Conservation (phyloP, 106 monocot species). For the Apostasia shenzhenica region DNA sequence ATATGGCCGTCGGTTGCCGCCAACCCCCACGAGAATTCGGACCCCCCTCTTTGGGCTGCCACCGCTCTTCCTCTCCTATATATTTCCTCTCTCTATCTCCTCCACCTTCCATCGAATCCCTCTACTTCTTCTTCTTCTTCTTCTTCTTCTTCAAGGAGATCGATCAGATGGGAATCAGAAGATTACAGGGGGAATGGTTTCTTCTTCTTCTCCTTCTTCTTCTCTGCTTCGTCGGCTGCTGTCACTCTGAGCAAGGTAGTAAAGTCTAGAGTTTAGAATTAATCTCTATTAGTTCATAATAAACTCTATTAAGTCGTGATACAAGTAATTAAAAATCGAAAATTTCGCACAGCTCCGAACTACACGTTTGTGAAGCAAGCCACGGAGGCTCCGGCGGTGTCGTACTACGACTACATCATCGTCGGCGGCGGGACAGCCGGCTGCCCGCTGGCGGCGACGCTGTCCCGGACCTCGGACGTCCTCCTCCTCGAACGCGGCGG, state of each 20-base stretch:
- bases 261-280: too few relatives aligned
- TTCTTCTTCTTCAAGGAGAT: background rate
- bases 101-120: too few relatives aligned
- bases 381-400: background rate
- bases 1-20: too few relatives aligned
- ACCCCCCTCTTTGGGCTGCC: background rate
- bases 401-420: conserved; percentile 23
- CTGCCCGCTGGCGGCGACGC: conserved; percentile 21
- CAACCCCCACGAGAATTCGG: too few relatives aligned
- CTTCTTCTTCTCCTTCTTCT: conserved; percentile 2
- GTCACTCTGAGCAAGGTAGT: conserved; percentile 1
- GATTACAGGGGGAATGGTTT: background rate
- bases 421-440: conserved; percentile 24
- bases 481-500: conserved; percentile 14
- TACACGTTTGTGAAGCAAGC: conserved; percentile 17
- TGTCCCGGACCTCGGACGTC: conserved; percentile 7
- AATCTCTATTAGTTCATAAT: too few relatives aligned
- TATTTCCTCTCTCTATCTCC: too few relatives aligned
- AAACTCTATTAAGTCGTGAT: too few relatives aligned
- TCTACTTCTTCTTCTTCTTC: background rate
- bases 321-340: too few relatives aligned
- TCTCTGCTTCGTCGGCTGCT: background rate
- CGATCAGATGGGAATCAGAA: background rate
- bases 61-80: background rate
- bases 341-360: conserved; percentile 10